Evolutionary conservation across 2,329 filamentous ascomycete species (phyloP), one percentile per base, ranked within the genome.

Genomic region (Aspergillus sp.): DNA sequence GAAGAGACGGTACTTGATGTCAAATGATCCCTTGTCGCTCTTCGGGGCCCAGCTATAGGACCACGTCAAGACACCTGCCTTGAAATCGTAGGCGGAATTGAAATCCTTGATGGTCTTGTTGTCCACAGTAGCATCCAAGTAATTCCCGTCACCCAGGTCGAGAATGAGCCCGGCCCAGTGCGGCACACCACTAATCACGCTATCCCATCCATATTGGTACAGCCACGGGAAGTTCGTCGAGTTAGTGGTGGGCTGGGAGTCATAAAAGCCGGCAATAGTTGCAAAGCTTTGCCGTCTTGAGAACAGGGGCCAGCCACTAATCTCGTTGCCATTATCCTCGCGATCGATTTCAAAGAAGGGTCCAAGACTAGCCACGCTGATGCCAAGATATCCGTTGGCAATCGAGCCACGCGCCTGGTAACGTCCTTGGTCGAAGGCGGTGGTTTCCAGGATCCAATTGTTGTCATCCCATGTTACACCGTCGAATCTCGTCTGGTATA

Each of bases 121-220:
- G 51, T 85, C 78, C 2, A 88, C 86, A 0, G 80, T 84, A 3
- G 88, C 85, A 75, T 88, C 83, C 32, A 91, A 77, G 52, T 84
- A 80, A 9, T 77, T 75, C 24, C 79, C 79, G 57, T 82, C 78
- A 2, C 82, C 82, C 3, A 85, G 74, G 55, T 86, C 81, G 18
- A 90, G 77, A 39, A 87, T 72, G 42, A 90, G 74, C 1, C 84
- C 85, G 26, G 81, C 81, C 81, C 87, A 89, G 69, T 91, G 88
- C 6, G 89, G 89, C 16, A 92, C 82, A 24, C 89, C 89, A 54
- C 84, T 85, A 62, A 91, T 89, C 54, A 89, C 87, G 65, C 85
- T 89, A 67, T 92, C 89, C 58, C 84, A 84, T 6, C 88, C 88
- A 73, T 89, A 88, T 64, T 90, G 85, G 57, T 84, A 81, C 49